Evolutionary conservation across 1,284 basidiomycete genomes (phyloP), one percentile per base, ranked within the genome.

Genomic region (Pseudozyma hubeiensis): DNA sequence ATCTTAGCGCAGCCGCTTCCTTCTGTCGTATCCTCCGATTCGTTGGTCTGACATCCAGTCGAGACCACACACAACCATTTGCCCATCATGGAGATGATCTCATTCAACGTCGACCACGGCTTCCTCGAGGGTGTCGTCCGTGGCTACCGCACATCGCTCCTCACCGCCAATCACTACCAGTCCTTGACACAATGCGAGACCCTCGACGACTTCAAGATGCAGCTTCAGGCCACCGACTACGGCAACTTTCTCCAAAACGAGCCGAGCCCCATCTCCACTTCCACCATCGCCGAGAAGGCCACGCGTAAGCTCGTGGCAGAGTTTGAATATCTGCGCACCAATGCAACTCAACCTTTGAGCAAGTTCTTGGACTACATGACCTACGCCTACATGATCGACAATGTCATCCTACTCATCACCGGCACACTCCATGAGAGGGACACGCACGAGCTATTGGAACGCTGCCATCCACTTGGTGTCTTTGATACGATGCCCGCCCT

Each of bases 331-430:
- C 87, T 99, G 57, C 89, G 93, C 61, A 91, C 88, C 76, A 99
- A 98, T 86, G 91, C 97, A 6, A 92, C 94, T 17, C 91, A 93
- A 75, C 94, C 95, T 2, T 86, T 99, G 54, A 90, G 90, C 83
- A 96, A 91, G 83, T 99, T 99, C 85, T 87, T 99, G 73, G 97
- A 99, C 84, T 99, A 98, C 85, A 93, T 99, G 86, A 99, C 95
- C 90, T 97, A 97, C 84, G 93, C 91, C 31, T 99, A 99, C 87
- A 99, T 99, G 97, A 99, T 99, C 82, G 97, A 99, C 89, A 99
- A 99, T 85, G 93, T 99, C 82, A 92, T 99, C 70, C 89, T 99
- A 53, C 89, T 99, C 81, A 99, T 99, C 72, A 97, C 97, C 17
- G 97, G 97, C 39, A 99, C 96, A 1, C 87, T 99, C 41, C 96